A percentile compares a stretch with the other conserved stretches of the same genome.
These are phyloP conservation scores for Triticum turgidum DNA, from an alignment of 176 grass and related monocot species.

Conservation along the genomic window DNA sequence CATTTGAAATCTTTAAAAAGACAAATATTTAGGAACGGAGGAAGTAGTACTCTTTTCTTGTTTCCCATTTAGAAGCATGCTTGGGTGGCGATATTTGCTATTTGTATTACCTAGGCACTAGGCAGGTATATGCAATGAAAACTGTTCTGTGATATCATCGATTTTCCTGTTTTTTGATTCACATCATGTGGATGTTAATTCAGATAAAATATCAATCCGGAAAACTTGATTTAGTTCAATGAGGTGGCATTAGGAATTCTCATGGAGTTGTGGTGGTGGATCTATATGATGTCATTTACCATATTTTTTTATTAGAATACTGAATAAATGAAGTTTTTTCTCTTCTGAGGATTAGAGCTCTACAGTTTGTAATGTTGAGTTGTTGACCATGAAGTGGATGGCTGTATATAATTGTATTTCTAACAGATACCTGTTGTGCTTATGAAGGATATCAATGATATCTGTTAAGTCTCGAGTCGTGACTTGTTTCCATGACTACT, in stretches of 20 bases:
- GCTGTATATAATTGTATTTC: neutral
- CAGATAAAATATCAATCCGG: neutral
- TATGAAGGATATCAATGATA: neutral
- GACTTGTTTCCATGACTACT: neutral
- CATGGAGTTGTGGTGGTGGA: neutral
- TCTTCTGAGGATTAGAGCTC: constrained; percentile 7
- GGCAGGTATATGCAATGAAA: neutral
- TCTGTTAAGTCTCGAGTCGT: neutral
- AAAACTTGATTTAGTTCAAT: neutral
- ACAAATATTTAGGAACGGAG: too few species aligned
- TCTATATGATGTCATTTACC: neutral
- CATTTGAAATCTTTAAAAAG: too few species aligned
- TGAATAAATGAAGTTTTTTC: neutral
- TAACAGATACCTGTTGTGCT: neutral
- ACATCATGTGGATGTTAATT: neutral
- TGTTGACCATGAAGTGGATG: neutral
- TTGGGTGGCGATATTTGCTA: neutral
- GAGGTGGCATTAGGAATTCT: neutral
- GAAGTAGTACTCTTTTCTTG: neutral
- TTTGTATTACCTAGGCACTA: neutral
- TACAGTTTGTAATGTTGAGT: neutral
- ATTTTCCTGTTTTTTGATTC: neutral
- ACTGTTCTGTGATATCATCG: neutral
- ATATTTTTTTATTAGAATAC: neutral
- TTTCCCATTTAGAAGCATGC: constrained; percentile 1